Base-by-base conservation (phyloP, 352 stramenopile genomes). In the Pythium inflatum region DNA sequence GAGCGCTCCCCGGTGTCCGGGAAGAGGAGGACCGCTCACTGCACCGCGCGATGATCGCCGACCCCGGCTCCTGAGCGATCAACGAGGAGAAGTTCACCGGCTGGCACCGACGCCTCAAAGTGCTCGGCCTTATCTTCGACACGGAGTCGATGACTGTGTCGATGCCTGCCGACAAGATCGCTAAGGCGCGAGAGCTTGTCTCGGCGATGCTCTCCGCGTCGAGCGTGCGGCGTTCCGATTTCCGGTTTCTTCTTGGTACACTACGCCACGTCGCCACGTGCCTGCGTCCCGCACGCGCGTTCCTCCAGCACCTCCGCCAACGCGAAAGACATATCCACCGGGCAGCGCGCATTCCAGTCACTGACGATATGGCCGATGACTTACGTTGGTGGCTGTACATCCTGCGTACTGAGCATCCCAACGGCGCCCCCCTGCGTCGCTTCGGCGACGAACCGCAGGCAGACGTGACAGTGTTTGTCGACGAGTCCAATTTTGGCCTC, bases 111-210 rank as follows among this genome's bases (percentile, higher is more conserved):
- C n/a, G n/a, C n/a, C 61, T 74, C 30, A 65, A 70, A 25, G 40
- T 68, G 0, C 20, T 76, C 1, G 61, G 69, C 4, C 53, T 79
- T 1, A 18, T 56, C 0, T 74, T 79, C 40, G 56, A 76, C 43
- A 68, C 69, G 1, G 27, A 16, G 0, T 8, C 12, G 0, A 12
- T n/a, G 2, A 70, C 51, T 22, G 56, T 79, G 1, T 64, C 61
- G 0, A 74, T 74, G 66, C 62, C 71, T 2, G 9, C 31, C 1
- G 7, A 5, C 4, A 77, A 74, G 49, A 66, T 74, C 25, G 16
- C 28, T 1, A 77, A 74, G 31, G 59, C 70, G 0, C 31, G 33
- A 8, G 0, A 2, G 13, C 43, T 63, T 20, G 34, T 75, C 24
- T n/a, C 36, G 1, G 25, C 28, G 28, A 38, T 53, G 1, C 27